These are phyloP conservation scores for Balakata baccata DNA, from an alignment of 345 rosid species.

Conservation along the genomic window DNA sequence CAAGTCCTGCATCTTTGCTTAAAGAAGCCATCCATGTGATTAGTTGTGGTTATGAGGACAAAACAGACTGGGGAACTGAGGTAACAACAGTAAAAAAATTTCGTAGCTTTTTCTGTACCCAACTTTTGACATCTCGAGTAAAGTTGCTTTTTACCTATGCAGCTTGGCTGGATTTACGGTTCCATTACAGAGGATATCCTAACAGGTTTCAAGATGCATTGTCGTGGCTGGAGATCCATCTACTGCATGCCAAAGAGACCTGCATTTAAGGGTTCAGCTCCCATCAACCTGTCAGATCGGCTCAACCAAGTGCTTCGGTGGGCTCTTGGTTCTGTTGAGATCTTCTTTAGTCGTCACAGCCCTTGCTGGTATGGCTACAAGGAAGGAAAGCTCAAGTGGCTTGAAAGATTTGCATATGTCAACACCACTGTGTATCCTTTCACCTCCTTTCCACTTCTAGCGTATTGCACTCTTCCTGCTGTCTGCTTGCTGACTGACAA, in stretches of 20 bases:
- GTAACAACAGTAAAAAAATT: constrained; percentile 33
- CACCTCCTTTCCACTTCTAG: constrained; percentile 87
- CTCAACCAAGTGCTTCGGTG: constrained; percentile 95
- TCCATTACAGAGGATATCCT: constrained; percentile 96
- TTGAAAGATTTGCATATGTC: constrained; percentile 80
- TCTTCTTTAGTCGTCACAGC: constrained; percentile 92
- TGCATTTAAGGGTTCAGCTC: constrained; percentile 97
- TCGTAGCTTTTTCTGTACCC: neutral
- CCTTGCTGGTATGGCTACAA: constrained; percentile 88
- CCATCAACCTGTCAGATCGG: constrained; percentile 90
- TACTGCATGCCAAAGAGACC: constrained; percentile 92
- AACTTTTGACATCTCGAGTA: constrained; percentile 13
- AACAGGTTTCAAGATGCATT: constrained; percentile 98
- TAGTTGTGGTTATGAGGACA: constrained; percentile 96
- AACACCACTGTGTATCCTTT: constrained; percentile 96
- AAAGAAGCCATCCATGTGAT: constrained; percentile 99
- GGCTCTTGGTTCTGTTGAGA: constrained; percentile 99
- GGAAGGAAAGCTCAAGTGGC: constrained; percentile 92
- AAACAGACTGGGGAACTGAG: constrained; percentile 98
- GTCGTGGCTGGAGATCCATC: constrained; percentile 97
- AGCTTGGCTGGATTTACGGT: constrained; percentile 98
- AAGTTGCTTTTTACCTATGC: constrained; percentile 25
- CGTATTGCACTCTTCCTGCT: constrained; percentile 88
- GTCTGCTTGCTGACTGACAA: constrained; percentile 91
- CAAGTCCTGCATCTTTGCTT: constrained; percentile 89